Evolutionary conservation across 2,329 filamentous ascomycete species (phyloP).

Genomic region (Fusarium agapanthi): DNA sequence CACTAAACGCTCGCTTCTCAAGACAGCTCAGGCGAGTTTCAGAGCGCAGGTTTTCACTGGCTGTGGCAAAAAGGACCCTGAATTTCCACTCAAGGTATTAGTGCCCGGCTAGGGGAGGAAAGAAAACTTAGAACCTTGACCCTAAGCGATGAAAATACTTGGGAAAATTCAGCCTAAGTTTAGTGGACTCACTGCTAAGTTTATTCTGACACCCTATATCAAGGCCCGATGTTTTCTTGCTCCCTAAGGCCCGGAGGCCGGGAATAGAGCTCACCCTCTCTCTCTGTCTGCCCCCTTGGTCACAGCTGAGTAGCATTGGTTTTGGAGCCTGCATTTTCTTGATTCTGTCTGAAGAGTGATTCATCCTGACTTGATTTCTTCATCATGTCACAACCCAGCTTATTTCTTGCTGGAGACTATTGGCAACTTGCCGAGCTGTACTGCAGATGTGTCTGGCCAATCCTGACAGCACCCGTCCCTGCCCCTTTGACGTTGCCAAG

Average conservation of each 20-base stretch:
- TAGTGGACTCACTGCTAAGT: too few relatives aligned
- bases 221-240: too few relatives aligned
- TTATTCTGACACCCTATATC: too few relatives aligned
- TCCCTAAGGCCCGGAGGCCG: background rate
- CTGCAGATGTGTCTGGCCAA: constrained; percentile 22
- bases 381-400: background rate
- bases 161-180: too few relatives aligned
- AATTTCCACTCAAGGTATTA: constrained; percentile 1
- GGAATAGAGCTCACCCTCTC: background rate
- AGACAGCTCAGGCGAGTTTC: constrained; percentile 27
- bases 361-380: constrained; percentile 2
- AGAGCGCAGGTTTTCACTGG: constrained; percentile 9
- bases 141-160: too few relatives aligned
- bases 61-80: constrained; percentile 5
- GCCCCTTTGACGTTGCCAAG: constrained; percentile 21
- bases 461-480: constrained; percentile 31
- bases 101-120: background rate
- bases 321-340: background rate
- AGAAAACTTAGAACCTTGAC: too few relatives aligned
- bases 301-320: background rate
- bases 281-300: background rate
- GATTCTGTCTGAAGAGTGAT: background rate
- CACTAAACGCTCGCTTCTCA: constrained; percentile 1
- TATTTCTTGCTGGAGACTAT: constrained; percentile 9
- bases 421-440: constrained; percentile 12